Conservation (phyloP, 345 rosid genomes). For the Ceriops tagal region DNA sequence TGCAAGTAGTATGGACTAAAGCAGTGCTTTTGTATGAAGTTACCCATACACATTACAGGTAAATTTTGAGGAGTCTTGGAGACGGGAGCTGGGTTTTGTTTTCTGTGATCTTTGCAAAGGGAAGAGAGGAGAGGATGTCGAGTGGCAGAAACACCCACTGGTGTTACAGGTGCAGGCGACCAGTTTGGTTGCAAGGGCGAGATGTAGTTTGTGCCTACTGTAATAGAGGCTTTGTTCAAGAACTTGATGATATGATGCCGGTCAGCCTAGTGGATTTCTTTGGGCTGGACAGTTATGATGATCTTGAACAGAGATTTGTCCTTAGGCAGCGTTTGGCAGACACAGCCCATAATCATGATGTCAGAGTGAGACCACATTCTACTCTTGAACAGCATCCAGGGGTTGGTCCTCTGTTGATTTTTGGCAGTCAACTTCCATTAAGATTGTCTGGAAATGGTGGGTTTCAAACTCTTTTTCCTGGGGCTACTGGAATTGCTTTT, state of each 20-base stretch:
- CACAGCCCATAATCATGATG: slow-evolving; percentile 44
- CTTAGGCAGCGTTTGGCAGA: slow-evolving; percentile 64
- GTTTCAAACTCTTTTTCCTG: slow-evolving; percentile 58
- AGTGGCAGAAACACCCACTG: slow-evolving; percentile 78
- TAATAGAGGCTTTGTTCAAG: slow-evolving; percentile 79
- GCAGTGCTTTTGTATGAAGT: slow-evolving; percentile 8
- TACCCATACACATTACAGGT: slow-evolving; percentile 7
- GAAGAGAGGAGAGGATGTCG: slow-evolving; percentile 61
- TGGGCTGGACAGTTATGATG: slow-evolving; percentile 50
- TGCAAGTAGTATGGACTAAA: background rate
- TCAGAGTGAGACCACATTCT: slow-evolving; percentile 50
- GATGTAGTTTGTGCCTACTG: slow-evolving; percentile 65
- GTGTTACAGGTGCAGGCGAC: slow-evolving; percentile 79
- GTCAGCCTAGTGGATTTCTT: slow-evolving; percentile 44
- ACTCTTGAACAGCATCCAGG: slow-evolving; percentile 50
- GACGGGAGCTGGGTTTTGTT: slow-evolving; percentile 7
- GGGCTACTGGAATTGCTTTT: slow-evolving; percentile 28
- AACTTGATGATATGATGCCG: slow-evolving; percentile 64
- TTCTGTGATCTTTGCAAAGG: slow-evolving; percentile 16
- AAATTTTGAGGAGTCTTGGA: slow-evolving; percentile 8
- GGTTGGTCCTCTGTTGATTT: slow-evolving; percentile 61
- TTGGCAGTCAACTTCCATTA: slow-evolving; percentile 81
- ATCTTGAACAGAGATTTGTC: slow-evolving; percentile 48
- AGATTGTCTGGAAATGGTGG: slow-evolving; percentile 67
- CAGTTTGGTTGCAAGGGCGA: slow-evolving; percentile 54